Base-by-base conservation (phyloP, 768 basidiomycete genomes). In the Candolleomyces efflorescens region DNA sequence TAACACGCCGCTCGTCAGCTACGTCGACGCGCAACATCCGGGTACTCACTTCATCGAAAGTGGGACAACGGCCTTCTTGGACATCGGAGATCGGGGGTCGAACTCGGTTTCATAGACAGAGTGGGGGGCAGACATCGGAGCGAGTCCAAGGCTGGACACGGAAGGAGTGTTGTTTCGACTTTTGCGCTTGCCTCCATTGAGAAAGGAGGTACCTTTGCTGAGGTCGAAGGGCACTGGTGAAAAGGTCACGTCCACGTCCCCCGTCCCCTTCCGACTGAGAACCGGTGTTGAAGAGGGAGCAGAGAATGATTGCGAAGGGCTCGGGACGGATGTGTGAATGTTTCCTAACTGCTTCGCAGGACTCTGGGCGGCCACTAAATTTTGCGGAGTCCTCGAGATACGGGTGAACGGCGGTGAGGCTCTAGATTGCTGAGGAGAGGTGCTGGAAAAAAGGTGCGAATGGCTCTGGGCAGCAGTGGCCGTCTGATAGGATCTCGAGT, bases 61-160 rank as follows among this genome's bases (percentile, higher is more conserved):
- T 20, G 46, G 46, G 13, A 48, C 23, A 48, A 22, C 17, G 23
- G 23, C 46, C 17, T 20, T 48, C 24, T 48, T 48, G 12, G 47
- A 24, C 27, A 49, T 23, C 12, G 55, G 55, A n/a, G 55, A 56
- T 13, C 55, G 46, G 13, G 47, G 22, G 22, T 56, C 55, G 20
- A n/a, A 24, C 2, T 18, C n/a, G 13, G 55, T 12, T 26, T 17
- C 12, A 39, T 37, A 49, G 12, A 24, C 55, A 49, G 23, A 11
- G 4, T 48, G 47, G 6, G 47, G 55, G 24, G 47, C 45, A 37
- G 27, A 46, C 15, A 27, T 18, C 5, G 38, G 55, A 24, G 55
- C 36, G 15, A 56, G 24, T 9, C 41, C 56, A 26, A 53, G 7
- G 15, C 22, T n/a, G n/a, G 13, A 37, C 26, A 27, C 15, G 6